These are phyloP conservation scores for Gaertneriomyces semiglobifer DNA, from an alignment of 192 early-diverging fungal genomes.

Conservation along the genomic window DNA sequence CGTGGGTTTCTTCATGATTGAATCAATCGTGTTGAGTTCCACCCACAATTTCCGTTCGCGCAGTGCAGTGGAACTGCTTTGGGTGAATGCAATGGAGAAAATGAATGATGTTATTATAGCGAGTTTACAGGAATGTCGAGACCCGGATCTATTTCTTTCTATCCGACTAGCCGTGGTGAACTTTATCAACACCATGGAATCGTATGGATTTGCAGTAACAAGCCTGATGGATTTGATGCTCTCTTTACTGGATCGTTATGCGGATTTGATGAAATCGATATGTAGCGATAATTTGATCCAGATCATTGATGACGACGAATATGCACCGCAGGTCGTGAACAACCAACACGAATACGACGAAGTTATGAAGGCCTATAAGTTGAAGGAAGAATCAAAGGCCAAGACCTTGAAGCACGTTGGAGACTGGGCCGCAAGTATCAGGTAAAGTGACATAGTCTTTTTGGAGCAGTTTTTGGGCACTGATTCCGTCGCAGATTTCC, in stretches of 20 bases:
- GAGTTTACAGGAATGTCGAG: conserved; percentile 71
- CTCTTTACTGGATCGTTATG: conserved; percentile 74
- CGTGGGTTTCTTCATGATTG: conserved; percentile 95
- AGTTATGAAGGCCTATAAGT: conserved; percentile 61
- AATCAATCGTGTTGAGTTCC: conserved; percentile 80
- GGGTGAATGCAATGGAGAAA: conserved; percentile 79
- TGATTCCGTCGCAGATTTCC: too few relatives aligned
- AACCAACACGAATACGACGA: conserved; percentile 61
- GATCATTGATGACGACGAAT: conserved; percentile 80
- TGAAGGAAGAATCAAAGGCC: conserved; percentile 50
- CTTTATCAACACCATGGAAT: conserved; percentile 91
- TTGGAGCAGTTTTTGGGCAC: too few relatives aligned
- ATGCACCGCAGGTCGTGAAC: conserved; percentile 69
- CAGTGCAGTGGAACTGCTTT: conserved; percentile 80
- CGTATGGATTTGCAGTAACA: conserved; percentile 71
- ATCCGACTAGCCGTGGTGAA: conserved; percentile 76
- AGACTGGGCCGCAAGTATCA: conserved; percentile 21
- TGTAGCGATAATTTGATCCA: conserved; percentile 66
- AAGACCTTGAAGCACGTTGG: conserved; percentile 30
- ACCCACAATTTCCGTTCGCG: conserved; percentile 88
- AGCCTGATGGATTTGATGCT: conserved; percentile 67
- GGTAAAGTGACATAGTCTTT: background rate
- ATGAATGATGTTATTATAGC: conserved; percentile 76
- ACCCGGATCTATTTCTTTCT: conserved; percentile 73
- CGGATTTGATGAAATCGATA: conserved; percentile 68